Percentiles rank a stretch among this genome's conserved stretches.
These are phyloP conservation scores for Yueomyces sinensis DNA, from an alignment of 805 yeast genomes.

Conservation along the genomic window DNA sequence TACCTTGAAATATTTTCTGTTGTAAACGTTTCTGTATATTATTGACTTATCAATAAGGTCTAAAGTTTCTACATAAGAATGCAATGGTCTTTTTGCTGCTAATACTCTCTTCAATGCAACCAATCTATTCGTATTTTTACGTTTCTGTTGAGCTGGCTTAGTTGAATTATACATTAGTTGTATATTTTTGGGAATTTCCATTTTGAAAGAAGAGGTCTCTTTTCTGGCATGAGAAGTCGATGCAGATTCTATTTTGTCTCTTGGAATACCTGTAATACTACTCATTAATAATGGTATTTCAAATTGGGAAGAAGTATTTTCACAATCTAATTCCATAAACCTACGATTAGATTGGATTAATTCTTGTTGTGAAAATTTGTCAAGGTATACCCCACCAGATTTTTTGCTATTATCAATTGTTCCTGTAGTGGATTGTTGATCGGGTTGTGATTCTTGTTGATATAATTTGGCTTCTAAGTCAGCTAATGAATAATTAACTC, in stretches of 20 bases:
- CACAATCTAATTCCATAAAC: constrained; percentile 23
- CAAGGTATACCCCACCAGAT: constrained; percentile 4
- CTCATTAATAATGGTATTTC: constrained; percentile 21
- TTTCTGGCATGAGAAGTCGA: neutral
- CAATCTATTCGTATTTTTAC: constrained; percentile 20
- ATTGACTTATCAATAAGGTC: constrained; percentile 20
- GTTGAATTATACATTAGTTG: constrained; percentile 21
- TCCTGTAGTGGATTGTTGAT: constrained; percentile 2
- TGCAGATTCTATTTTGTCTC: constrained; percentile 17
- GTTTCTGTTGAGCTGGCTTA: constrained; percentile 12
- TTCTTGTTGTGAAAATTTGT: constrained; percentile 18
- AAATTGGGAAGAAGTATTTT: constrained; percentile 14
- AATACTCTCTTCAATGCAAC: constrained; percentile 21
- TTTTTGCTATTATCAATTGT: constrained; percentile 4
- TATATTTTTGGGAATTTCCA: constrained; percentile 20
- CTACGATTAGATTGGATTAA: constrained; percentile 20
- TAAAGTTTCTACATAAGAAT: constrained; percentile 21
- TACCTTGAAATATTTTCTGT: constrained; percentile 22
- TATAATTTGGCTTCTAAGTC: constrained; percentile 22
- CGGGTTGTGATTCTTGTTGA: constrained; percentile 3
- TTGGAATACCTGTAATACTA: constrained; percentile 19
- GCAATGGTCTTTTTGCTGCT: constrained; percentile 17
- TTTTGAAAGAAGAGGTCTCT: constrained; percentile 5
- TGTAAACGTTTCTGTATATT: constrained; percentile 20
- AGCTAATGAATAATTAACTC: constrained; percentile 24